Evolutionary conservation across 2,329 filamentous ascomycete species (phyloP).

Genomic region (Clarireedia hainanense): DNA sequence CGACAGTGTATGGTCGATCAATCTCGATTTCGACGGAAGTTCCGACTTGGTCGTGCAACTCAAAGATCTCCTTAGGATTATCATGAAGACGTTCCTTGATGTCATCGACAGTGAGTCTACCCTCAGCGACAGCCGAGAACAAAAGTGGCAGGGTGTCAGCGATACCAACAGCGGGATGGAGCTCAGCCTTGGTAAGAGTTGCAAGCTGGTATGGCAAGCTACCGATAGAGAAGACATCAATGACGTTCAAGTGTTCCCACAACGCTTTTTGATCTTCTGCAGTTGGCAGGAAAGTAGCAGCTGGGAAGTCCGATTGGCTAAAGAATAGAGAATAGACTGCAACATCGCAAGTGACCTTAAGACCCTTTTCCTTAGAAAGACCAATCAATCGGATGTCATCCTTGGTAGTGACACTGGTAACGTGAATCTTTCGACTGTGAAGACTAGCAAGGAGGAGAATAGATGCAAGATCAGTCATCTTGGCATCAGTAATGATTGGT

Average conservation of each 20-base stretch:
- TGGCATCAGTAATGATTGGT: conserved; percentile 74
- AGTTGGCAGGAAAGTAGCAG: conserved; percentile 59
- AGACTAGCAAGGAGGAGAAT: conserved; percentile 71
- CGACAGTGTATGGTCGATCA: conserved; percentile 59
- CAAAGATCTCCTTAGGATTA: conserved; percentile 74
- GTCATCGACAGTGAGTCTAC: conserved; percentile 65
- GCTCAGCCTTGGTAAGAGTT: conserved; percentile 42
- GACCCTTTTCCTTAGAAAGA: conserved; percentile 71
- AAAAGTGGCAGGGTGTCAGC: conserved; percentile 66
- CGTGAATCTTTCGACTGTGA: conserved; percentile 70
- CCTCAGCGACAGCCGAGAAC: conserved; percentile 67
- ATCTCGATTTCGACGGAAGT: conserved; percentile 69
- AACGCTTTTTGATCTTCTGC: conserved; percentile 61
- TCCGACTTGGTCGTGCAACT: conserved; percentile 71
- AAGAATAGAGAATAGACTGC: conserved; percentile 74
- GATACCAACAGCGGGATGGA: conserved; percentile 58
- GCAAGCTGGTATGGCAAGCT: conserved; percentile 73
- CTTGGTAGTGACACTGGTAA: conserved; percentile 73
- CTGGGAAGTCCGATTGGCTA: conserved; percentile 61
- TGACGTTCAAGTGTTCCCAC: conserved; percentile 64
- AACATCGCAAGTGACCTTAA: conserved; percentile 75
- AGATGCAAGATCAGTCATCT: conserved; percentile 73
- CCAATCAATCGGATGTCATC: conserved; percentile 73
- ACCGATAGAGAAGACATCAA: conserved; percentile 73
- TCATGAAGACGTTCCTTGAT: conserved; percentile 64